A percentile compares a stretch with the other conserved stretches of the same genome.
Conservation (phyloP, 2,329 filamentous ascomycete species). For the Dactylellina drechsleri region DNA sequence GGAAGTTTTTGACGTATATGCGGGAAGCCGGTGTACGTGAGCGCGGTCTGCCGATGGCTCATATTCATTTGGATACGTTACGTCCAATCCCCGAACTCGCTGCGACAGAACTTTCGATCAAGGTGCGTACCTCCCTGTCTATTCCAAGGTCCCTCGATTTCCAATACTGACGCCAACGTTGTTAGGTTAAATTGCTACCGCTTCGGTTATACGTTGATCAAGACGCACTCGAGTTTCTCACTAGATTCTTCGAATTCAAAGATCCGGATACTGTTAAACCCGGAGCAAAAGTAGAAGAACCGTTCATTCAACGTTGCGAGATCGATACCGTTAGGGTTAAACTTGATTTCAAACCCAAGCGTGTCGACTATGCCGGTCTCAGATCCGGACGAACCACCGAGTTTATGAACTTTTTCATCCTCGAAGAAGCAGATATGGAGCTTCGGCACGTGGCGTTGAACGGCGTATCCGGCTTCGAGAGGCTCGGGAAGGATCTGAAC, state of each 20-base stretch:
- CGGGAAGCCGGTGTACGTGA: conserved; percentile 86
- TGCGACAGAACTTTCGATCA: conserved; percentile 88
- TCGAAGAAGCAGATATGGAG: conserved; percentile 87
- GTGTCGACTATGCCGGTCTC: conserved; percentile 93
- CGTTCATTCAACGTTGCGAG: conserved; percentile 90
- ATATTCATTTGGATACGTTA: conserved; percentile 86
- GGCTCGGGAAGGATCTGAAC: conserved; percentile 87
- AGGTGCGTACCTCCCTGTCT: conserved; percentile 63
- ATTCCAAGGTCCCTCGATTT: background rate
- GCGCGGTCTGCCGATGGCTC: conserved; percentile 86
- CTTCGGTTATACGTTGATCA: conserved; percentile 94
- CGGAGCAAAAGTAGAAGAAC: conserved; percentile 70
- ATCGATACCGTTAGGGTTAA: conserved; percentile 83
- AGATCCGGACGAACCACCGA: conserved; percentile 94
- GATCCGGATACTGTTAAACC: conserved; percentile 69
- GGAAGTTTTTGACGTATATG: conserved; percentile 95
- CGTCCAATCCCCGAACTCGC: conserved; percentile 84
- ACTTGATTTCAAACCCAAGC: conserved; percentile 96
- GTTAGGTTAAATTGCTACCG: conserved; percentile 76
- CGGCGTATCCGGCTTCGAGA: conserved; percentile 88
- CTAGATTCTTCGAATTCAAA: conserved; percentile 97
- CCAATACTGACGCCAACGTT: conserved; percentile 14
- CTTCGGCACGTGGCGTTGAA: conserved; percentile 92
- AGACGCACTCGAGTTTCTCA: conserved; percentile 96
- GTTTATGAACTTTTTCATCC: conserved; percentile 97